Base-by-base conservation (phyloP, 345 rosid genomes). In the Pistacia integerrima region DNA sequence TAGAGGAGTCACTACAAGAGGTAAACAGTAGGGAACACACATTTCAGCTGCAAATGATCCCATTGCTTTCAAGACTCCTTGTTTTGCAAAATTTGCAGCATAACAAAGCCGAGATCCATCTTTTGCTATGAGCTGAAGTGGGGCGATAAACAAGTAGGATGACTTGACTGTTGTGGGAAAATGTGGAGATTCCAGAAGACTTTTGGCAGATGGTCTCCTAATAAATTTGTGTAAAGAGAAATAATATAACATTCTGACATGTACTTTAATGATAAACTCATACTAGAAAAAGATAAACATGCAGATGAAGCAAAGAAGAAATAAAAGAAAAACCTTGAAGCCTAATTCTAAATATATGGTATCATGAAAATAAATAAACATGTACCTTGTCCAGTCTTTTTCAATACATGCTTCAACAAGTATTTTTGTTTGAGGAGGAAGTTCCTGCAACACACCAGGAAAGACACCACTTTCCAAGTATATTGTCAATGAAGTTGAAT, bases 201-300 rank as follows among this genome's bases (percentile, higher is more conserved):
- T 76, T 81, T 89, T 88, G 83, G 93, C 91, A 64, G 91, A 85
- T 54, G 97, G 98, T 88, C 98, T 86, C 97, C 98, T 94, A 76
- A 76, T 82, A 80, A 73, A 83, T 82, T 78, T 44, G 67, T 69
- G 57, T 57, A 59, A 22, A 78, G 59, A 74, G 70, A 51, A 76
- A 81, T 70, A 57, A 54, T 76, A 72, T 25, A 22, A 73, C 41
- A 38, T 57, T 64, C 56, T 70, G 51, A 75, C 22, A 65, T 49
- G 44, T 48, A 68, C 4, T 33, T 22, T 18, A 66, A 44, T 56
- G 80, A 30, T 28, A 18, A 56, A 62, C 38, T 67, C 65, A 62
- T 41, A 33, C 12, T 41, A 28, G 38, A 72, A 20, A 7, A 28
- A 72, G 38, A 72, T 30, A 7, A 28, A 72, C 51, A 55, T 57